Evolutionary conservation across 441 rosid genomes (phyloP), one percentile per base, ranked within the genome.

Genomic region (Daphne laureola): DNA sequence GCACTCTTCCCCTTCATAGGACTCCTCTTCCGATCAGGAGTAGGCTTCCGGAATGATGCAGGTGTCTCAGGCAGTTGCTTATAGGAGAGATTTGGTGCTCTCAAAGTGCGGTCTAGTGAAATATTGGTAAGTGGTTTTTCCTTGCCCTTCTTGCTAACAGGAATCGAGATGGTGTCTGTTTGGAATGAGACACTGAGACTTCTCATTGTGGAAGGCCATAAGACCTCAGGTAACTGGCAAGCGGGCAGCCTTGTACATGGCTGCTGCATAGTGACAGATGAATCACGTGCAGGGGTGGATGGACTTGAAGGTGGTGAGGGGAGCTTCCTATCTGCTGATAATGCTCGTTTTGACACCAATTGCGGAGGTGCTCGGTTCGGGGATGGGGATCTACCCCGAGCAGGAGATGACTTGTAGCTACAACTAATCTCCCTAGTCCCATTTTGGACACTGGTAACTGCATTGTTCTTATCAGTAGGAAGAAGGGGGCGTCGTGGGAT

Each of bases 161-260:
- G 90, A 72, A 89, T 70, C 6, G 97, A 93, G 71, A 82, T 80
- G 43, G 71, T 63, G 80, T 87, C 98, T 0, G 93, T 84, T 78
- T 93, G 98, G 78, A 93, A 87, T 2, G 98, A 87, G 56, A 80
- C 96, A 53, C 82, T 93, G 62, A 89, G 95, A 75, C 96, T 93
- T 75, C 98, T 80, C 97, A 93, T 93, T 12, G 98, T 93, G 55
- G 98, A 93, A 65, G 98, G 98, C 98, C 98, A 93, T 77, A 93
- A 76, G 64, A 89, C 69, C 72, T 93, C 98, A 2, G 91, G 89
- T 64, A 85, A 66, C 58, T 88, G 77, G 41, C 90, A 83, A n/a
- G 67, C 61, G 57, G 81, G 77, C 57, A 73, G 53, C 77, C 83
- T 81, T 74, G 92, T 80, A 55, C 84, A 70, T 51, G 80, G 63